These are phyloP conservation scores for Aspergillus conjunctus DNA, from an alignment of 495 filamentous ascomycete genomes.

Conservation along the genomic window DNA sequence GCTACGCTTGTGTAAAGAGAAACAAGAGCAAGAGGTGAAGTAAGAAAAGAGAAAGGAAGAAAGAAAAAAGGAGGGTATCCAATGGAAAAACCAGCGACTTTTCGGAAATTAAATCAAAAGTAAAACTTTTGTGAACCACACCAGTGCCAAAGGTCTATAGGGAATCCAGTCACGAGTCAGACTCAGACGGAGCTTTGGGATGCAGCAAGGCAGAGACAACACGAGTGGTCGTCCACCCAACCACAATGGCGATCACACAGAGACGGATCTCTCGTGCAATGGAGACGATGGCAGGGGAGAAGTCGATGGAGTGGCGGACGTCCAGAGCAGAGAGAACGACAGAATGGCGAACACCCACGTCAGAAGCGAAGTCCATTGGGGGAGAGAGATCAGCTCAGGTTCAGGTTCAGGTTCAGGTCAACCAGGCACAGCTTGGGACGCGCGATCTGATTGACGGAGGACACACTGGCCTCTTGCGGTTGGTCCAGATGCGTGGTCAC, in stretches of 20 bases:
- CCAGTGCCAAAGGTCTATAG: slow-evolving; percentile 5
- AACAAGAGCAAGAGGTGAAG: background rate
- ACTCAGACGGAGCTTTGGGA: slow-evolving; percentile 33
- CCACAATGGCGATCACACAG: slow-evolving; percentile 52
- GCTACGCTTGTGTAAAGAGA: background rate
- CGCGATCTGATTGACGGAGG: slow-evolving; percentile 19
- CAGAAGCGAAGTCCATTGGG: slow-evolving; percentile 51
- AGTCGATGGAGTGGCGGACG: slow-evolving; percentile 49
- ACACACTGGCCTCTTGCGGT: slow-evolving; percentile 26
- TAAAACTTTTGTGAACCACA: background rate
- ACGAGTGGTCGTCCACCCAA: slow-evolving; percentile 51
- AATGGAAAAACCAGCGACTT: background rate
- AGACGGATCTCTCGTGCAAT: slow-evolving; percentile 49
- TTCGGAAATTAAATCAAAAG: background rate
- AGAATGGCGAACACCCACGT: slow-evolving; percentile 54
- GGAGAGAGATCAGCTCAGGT: slow-evolving; percentile 26
- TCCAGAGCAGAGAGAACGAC: slow-evolving; percentile 48
- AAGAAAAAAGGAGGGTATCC: slow-evolving; percentile 1
- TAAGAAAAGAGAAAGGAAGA: background rate
- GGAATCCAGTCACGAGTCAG: slow-evolving; percentile 29
- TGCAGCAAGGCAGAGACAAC: slow-evolving; percentile 46
- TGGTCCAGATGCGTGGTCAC: slow-evolving; percentile 18
- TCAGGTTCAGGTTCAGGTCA: background rate
- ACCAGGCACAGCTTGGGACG: background rate
- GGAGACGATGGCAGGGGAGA: slow-evolving; percentile 47